Conservation (phyloP, 805 yeast genomes). For the Schwanniomyces polymorphus region DNA sequence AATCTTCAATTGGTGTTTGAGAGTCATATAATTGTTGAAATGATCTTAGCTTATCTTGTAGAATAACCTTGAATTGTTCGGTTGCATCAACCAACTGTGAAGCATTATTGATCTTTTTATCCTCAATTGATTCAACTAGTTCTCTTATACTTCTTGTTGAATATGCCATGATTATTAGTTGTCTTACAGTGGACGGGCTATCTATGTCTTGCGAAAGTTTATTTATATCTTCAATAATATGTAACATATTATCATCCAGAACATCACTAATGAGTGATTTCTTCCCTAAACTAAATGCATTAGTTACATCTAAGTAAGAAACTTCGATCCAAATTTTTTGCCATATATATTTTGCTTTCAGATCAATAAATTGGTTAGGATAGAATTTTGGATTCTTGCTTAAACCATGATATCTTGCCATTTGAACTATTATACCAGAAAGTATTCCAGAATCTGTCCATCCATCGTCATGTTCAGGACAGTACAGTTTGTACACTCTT, state of each 20-base stretch:
- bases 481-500: conserved; percentile 3
- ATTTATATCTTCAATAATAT: conserved; percentile 65
- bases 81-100: not conserved
- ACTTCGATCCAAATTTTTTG: conserved; percentile 4
- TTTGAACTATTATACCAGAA: conserved; percentile 1
- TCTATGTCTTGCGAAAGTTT: conserved; percentile 40
- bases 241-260: not conserved
- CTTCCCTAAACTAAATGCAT: conserved; percentile 4
- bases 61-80: not conserved
- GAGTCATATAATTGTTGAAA: conserved; percentile 3
- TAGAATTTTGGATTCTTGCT: not conserved
- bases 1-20: not conserved
- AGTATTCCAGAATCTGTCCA: conserved; percentile 1
- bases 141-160: not conserved
- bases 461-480: conserved; percentile 5
- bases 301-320: conserved; percentile 3
- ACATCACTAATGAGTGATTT: not conserved
- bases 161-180: not conserved
- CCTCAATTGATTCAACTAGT: not conserved
- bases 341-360: not conserved
- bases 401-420: conserved; percentile 6
- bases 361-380: not conserved
- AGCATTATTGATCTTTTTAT: not conserved
- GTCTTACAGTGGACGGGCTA: not conserved
- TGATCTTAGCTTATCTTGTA: not conserved